Conservation (phyloP, 202 grass and related monocot species). For the Zizania palustris region DNA sequence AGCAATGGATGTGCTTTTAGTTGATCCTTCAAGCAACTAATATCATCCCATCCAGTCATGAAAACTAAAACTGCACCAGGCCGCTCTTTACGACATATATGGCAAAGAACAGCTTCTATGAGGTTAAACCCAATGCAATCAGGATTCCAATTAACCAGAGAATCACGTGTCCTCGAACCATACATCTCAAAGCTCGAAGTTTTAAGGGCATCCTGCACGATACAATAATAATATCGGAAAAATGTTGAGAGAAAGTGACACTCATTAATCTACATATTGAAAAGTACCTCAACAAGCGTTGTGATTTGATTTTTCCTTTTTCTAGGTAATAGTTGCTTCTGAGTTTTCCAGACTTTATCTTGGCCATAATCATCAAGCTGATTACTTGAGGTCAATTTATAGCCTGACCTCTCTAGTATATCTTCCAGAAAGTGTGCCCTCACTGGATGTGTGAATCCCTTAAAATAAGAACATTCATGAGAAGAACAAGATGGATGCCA, state of each 20-base stretch:
- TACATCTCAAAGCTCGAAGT: slow-evolving; percentile 79
- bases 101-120: slow-evolving; percentile 89
- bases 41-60: slow-evolving; percentile 98
- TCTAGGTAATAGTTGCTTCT: slow-evolving; percentile 76
- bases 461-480: slow-evolving; percentile 24
- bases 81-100: slow-evolving; percentile 94
- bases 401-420: slow-evolving; percentile 92
- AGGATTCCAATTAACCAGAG: slow-evolving; percentile 87
- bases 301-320: slow-evolving; percentile 99
- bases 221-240: slow-evolving; percentile 37
- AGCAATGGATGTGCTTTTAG: slow-evolving; percentile 88
- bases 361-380: slow-evolving; percentile 98
- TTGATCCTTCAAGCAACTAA: slow-evolving; percentile 94
- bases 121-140: slow-evolving; percentile 98
- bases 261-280: slow-evolving; percentile 21
- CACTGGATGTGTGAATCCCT: slow-evolving; percentile 97
- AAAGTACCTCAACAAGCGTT: slow-evolving; percentile 83
- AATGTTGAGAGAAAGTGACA: slow-evolving; percentile 34
- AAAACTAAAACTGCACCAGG: slow-evolving; percentile 93
- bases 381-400: slow-evolving; percentile 89
- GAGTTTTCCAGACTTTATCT: slow-evolving; percentile 99
- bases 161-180: slow-evolving; percentile 81
- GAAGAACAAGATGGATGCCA: slow-evolving; percentile 35
- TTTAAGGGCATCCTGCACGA: slow-evolving; percentile 78
- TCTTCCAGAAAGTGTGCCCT: slow-evolving; percentile 94